These are phyloP conservation scores for Pelargonium fulgidum DNA, from an alignment of 441 rosid species.

Conservation along the genomic window DNA sequence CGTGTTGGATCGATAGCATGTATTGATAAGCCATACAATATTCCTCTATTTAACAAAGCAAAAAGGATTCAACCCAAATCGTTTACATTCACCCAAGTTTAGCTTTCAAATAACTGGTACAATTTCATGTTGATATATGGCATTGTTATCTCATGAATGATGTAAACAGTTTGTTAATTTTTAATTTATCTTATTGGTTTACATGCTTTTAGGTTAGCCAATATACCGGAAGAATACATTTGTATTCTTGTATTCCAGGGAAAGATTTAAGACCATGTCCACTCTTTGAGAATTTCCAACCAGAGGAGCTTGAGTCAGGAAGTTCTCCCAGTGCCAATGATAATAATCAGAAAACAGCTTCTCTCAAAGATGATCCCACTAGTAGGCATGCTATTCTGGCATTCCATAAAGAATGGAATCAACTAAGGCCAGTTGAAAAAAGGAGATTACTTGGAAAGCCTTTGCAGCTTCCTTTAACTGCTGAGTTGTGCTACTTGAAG, in stretches of 20 bases:
- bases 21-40: background rate
- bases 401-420: conserved; percentile 66
- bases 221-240: conserved; percentile 87
- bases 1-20: background rate
- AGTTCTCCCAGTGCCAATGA: conserved; percentile 19
- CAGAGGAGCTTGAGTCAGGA: conserved; percentile 62
- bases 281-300: conserved; percentile 66
- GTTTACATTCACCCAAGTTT: background rate
- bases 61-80: too few species aligned
- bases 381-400: conserved; percentile 44
- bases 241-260: conserved; percentile 69
- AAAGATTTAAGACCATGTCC: conserved; percentile 75
- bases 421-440: conserved; percentile 68
- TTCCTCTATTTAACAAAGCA: too few species aligned
- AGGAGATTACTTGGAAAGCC: conserved; percentile 79
- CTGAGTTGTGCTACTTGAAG: conserved; percentile 80
- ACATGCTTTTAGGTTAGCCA: conserved; percentile 61
- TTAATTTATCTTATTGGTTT: conserved; percentile 10
- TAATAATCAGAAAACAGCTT: conserved; percentile 27
- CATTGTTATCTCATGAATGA: background rate
- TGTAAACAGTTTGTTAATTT: background rate
- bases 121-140: background rate
- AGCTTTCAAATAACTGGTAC: background rate
- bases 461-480: conserved; percentile 73
- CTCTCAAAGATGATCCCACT: conserved; percentile 33